phyloP scores from a whole-genome alignment of 352 stramenopile species.

The Globisporangium recalcitrans region DNA sequence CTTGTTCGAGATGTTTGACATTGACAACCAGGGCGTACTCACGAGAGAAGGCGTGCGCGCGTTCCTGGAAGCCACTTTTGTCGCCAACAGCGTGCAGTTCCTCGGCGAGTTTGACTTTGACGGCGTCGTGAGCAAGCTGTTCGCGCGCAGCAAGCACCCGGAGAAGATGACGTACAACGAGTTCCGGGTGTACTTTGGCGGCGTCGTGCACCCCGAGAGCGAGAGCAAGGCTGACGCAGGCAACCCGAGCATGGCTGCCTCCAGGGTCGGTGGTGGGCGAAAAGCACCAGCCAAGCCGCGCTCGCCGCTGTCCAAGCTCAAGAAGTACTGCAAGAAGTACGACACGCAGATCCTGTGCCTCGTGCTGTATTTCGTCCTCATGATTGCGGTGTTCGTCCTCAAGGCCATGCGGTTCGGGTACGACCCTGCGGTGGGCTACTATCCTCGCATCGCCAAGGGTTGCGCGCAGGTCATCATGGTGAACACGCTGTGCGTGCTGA shows the following conservation, averaged over 20 bases:
- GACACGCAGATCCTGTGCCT: conserved; percentile 48
- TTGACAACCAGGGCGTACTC: conserved; percentile 37
- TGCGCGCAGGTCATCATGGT: conserved; percentile 71
- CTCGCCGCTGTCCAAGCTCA: conserved; percentile 16
- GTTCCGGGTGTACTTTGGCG: conserved; percentile 41
- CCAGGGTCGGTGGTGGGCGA: background rate
- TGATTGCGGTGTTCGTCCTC: conserved; percentile 39
- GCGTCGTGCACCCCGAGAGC: conserved; percentile 24
- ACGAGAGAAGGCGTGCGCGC: conserved; percentile 39
- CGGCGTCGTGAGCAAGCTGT: conserved; percentile 45
- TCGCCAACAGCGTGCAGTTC: conserved; percentile 49
- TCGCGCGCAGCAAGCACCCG: conserved; percentile 30
- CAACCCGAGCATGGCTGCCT: background rate
- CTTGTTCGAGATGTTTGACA: conserved; percentile 65
- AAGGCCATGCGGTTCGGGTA: conserved; percentile 35
- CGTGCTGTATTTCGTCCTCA: conserved; percentile 34
- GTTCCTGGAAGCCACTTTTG: conserved; percentile 60
- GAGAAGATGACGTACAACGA: conserved; percentile 53
- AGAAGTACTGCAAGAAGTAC: conserved; percentile 42
- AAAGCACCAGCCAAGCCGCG: conserved; percentile 2
- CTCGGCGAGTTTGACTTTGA: conserved; percentile 45
- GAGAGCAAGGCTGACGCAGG: conserved; percentile 20
- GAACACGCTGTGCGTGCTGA: conserved; percentile 66
- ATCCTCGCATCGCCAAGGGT: conserved; percentile 53
- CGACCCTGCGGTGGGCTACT: conserved; percentile 51